Base-by-base conservation (phyloP, 805 yeast genomes). In the Pichia californica region DNA sequence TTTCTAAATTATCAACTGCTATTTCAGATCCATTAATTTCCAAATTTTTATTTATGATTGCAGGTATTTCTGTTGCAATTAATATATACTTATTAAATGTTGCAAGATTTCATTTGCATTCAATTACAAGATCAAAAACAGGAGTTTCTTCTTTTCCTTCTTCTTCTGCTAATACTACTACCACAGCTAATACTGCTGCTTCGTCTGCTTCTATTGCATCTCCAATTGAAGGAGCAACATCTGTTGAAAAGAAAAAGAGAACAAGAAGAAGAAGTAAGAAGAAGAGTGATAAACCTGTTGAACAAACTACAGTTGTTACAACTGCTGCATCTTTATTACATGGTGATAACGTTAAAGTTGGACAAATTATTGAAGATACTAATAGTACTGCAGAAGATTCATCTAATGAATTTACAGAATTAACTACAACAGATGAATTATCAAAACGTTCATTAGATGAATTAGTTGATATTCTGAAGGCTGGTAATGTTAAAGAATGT, bases 31-130 rank as follows among this genome's bases (percentile, higher is more conserved):
- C 81, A 43, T 68, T 87, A 48, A 75, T 88, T 52, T 80, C 93
- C 48, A 89, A 89, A 60, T 76, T 81, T 49, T 70, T 88, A 41
- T 74, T 89, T 36, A 71, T 84, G 48, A 79, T 79, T 10, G 77
- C 89, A 47, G 79, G 83, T 21, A 67, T 86, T 50, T 84, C 95
- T 51, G 75, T 87, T 43, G 79, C 83, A 6, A 79, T 86, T 50
- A 93, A 93, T 61, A 79, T 84, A 40, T 91, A 89, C 62, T 72
- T 93, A 52, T 74, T 91, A 61, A 87, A 88, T 56, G 93, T 87
- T 45, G 83, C 95, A n/a, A 76, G 85, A 61, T 70, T 73, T 42
- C 85, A 83, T 53, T 61, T 36, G 58, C 62, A 15, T 23, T 33
- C 37, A 31, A 10, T 38, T 33, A 8, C 19, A 10, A 33, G 36